These are phyloP conservation scores for Ogataea pilisensis DNA, from an alignment of 805 yeast genomes.

Conservation along the genomic window DNA sequence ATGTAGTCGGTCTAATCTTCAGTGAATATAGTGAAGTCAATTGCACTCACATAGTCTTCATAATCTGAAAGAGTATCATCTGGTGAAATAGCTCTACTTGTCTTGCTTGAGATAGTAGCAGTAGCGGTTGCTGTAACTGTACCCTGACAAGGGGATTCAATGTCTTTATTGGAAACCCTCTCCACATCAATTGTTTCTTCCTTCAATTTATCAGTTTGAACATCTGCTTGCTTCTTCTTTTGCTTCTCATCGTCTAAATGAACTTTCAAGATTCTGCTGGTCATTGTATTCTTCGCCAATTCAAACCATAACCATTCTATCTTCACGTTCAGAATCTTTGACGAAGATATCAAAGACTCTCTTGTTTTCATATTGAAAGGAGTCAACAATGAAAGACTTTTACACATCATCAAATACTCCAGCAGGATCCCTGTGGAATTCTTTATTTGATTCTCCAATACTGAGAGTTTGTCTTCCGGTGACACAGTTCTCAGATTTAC, in stretches of 20 bases:
- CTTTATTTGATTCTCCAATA: constrained; percentile 12
- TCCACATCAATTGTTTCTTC: too few species aligned
- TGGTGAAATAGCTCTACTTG: neutral
- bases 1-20: too few species aligned
- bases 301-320: constrained; percentile 59
- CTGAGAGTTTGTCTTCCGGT: constrained; percentile 7
- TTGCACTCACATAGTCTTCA: neutral
- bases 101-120: too few species aligned
- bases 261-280: constrained; percentile 11
- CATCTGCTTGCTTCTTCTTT: constrained; percentile 1
- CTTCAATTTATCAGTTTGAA: too few species aligned
- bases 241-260: neutral
- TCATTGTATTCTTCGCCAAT: constrained; percentile 35
- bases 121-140: too few species aligned
- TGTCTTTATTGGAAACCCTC: too few species aligned
- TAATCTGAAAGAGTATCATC: neutral
- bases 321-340: constrained; percentile 45
- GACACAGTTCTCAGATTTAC: constrained; percentile 11
- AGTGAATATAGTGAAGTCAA: neutral
- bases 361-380: constrained; percentile 54
- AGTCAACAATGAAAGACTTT: constrained; percentile 42
- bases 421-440: constrained; percentile 34
- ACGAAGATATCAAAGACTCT: constrained; percentile 42
- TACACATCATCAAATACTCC: constrained; percentile 32
- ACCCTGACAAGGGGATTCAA: too few species aligned